Evolutionary conservation across 371 early-diverging fungal genomes (phyloP), one percentile per base, ranked within the genome.

Genomic region (Circinella minor): DNA sequence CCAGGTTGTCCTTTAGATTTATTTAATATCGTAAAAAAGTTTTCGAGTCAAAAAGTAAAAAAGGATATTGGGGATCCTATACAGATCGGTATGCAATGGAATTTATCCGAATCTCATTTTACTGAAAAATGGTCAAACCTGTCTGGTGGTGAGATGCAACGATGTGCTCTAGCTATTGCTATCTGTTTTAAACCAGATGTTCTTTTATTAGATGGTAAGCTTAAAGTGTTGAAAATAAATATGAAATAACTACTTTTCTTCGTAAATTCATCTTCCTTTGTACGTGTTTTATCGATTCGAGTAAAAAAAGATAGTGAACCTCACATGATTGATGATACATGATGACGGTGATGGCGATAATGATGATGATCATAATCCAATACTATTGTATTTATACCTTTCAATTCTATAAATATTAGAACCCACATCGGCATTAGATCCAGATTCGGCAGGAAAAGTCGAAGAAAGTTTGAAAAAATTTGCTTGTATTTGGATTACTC

Each of bases 61-160:
- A 37, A 74, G 54, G 66, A 71, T 8, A 72, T 81, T 38, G 88
- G 82, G 14, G 85, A 90, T 71, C 93, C 93, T 18, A 87, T 89
- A 8, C 79, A 86, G 54, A 87, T 89, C 59, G 88, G 87, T 0
- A 71, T 76, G 63, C 82, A 89, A 38, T 95, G 93, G 93, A 87
- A 87, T 17, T 66, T 94, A 6, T 78, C 81, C 4, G 83, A 84
- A 27, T 89, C 90, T 10, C 81, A 90, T 54, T 96, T 96, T 90
- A 75, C 82, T 37, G 90, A 91, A 70, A 85, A 86, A 38, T 95
- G 93, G 93, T 84, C 84, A 51, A 89, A 86, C 20, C 80, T 96
- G 10, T 94, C 94, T 8, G 96, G 96, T 27, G 96, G 96, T 59
- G 96, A 96, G 77, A 88, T 89, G 76, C 96, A 96, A 70, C 87